Evolutionary conservation across 1,284 basidiomycete species (phyloP), one percentile per base, ranked within the genome.

Genomic region (Trichosporon faecale): DNA sequence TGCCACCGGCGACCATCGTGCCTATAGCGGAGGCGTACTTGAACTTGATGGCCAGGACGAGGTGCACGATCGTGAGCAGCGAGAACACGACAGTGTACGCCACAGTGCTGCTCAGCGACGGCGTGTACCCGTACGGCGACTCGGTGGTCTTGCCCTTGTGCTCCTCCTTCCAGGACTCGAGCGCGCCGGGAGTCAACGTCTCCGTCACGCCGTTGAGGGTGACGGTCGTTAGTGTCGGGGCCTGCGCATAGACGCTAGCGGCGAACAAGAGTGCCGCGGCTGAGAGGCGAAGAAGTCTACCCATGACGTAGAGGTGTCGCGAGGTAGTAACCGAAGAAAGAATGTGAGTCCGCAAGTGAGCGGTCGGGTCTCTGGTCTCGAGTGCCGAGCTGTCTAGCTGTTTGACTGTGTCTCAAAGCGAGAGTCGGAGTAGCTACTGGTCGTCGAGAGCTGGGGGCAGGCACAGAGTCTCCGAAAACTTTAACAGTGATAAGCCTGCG

Each of bases 111-210:
- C 65, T 68, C 0, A 70, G 61, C 14, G 68, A 66, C 0, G 79
- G 79, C 1, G 66, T 70, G 75, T 81, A 81, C 46, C 77, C 77
- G 68, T 81, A 81, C 16, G 77, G 77, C 49, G 77, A 76, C 18
- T 65, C 23, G 23, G 8, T 1, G 1, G 68, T 57, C 18, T 63
- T n/a, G 55, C 60, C 72, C 16, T 78, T 76, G 57, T 29, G 27
- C 27, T 35, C 33, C 2, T 37, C 63, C 57, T 61, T 61, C 27
- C 27, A 61, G 16, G 27, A n/a, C 57, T 33, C 18, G 16, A 61
- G 29, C 29, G 27, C 29, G 31, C 8, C 57, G 29, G 27, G 94
- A 93, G 79, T 93, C 94, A 72, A 88, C 82, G 61, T 95, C 83
- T 9, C 11, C 29, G 27, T 61, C 31, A 8, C 16, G 57, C 57